Evolutionary conservation across 441 rosid genomes (phyloP), one percentile per base, ranked within the genome.

Genomic region (Populus hybrid): DNA sequence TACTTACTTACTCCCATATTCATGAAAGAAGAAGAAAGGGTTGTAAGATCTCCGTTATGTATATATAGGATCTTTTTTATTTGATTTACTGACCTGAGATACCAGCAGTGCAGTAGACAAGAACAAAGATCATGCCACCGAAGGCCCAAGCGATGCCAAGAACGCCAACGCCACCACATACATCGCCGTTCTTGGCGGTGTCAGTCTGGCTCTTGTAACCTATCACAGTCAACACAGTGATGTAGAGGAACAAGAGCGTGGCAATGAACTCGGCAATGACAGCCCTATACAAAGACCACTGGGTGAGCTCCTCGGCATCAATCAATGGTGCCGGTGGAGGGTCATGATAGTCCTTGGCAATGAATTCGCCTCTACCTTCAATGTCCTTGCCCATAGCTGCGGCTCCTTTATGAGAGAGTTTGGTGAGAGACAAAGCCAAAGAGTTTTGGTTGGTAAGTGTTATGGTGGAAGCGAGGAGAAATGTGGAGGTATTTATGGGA

Each of bases 61-160:
- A 3, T 69, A 3, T 4, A 67, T 8, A 34, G 0, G n/a, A 69
- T 20, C 46, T 1, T 59, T 28, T 16, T 66, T 1, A 10, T 24
- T 65, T 24, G 16, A 6, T 9, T 1, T 10, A n/a, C 66, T 71
- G 16, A 89, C 95, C 95, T 28, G 95, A 93, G 77, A 93, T 91
- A 18, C 97, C 97, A 35, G 95, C 97, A 14, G 97, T 91, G 30
- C 97, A 91, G 84, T 93, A 91, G 50, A 93, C 97, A 35, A 93
- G 97, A 35, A 89, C 89, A 80, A 93, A 93, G 83, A 93, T 93
- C 97, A 93, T 93, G 81, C 97, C 97, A 68, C 97, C 97, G 23
- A 93, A 93, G 24, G 95, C 91, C 97, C 95, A 93, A 21, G 97
- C 94, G 65, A 93, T 91, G 40, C 98, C 98, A 77, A 90, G 97